These are phyloP conservation scores for Multifurca ochricompacta DNA, from an alignment of 768 basidiomycete species.

Conservation along the genomic window DNA sequence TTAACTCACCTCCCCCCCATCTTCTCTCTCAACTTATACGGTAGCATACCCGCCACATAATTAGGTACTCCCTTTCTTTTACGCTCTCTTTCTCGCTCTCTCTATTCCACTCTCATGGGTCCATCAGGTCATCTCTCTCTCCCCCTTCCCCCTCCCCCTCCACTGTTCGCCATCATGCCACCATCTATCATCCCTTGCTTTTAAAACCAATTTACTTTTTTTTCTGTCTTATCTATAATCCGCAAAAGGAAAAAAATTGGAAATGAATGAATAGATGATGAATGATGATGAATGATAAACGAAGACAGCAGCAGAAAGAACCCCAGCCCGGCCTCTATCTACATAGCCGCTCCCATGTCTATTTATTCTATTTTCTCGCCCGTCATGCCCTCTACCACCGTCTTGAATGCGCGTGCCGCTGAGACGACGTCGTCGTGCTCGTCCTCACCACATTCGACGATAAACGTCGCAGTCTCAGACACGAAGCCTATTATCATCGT, in stretches of 20 bases:
- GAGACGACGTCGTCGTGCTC: conserved; percentile 78
- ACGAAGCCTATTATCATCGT: conserved; percentile 47
- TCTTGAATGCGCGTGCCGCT: conserved; percentile 59
- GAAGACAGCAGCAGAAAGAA: not conserved
- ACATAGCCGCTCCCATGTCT: no score
- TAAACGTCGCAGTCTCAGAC: conserved; percentile 77
- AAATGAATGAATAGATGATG: not conserved
- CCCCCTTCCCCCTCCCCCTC: not conserved
- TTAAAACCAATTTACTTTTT: no score
- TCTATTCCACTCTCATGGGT: not conserved
- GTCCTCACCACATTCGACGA: conserved; percentile 82
- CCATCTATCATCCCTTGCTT: conserved; percentile 2
- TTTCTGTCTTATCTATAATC: not conserved
- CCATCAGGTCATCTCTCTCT: not conserved
- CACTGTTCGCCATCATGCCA: conserved; percentile 12
- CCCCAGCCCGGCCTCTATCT: no score
- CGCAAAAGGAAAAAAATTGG: not conserved
- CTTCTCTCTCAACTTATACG: no score
- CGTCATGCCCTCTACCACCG: conserved; percentile 62
- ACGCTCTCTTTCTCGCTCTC: no score
- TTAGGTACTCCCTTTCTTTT: not conserved
- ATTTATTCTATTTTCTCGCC: conserved; percentile 30
- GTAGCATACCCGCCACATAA: not conserved
- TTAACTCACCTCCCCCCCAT: not conserved
- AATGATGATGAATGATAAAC: not conserved